These are phyloP conservation scores for Platanthera zijinensis DNA, from an alignment of 106 monocot species.

Conservation along the genomic window DNA sequence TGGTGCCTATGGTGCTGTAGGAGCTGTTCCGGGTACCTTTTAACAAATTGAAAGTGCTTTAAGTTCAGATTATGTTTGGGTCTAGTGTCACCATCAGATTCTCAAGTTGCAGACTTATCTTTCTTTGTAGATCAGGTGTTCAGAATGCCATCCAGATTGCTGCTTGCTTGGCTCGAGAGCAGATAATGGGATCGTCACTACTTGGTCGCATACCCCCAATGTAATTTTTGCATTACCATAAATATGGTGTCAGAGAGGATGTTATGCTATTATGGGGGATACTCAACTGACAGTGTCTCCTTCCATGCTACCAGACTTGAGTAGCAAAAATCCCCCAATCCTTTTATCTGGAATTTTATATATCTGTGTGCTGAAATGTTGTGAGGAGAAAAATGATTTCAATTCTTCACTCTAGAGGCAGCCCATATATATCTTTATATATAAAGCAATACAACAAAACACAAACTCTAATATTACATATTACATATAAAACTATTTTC, in stretches of 20 bases:
- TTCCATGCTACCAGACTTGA: not conserved
- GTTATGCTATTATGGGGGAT: not conserved
- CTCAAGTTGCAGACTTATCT: constrained; percentile 7
- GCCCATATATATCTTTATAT: no score
- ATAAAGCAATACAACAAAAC: no score
- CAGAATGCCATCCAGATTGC: constrained; percentile 88
- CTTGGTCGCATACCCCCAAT: constrained; percentile 96
- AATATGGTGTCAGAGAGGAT: not conserved
- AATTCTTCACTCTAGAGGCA: no score
- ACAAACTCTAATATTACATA: no score
- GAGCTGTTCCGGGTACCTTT: constrained; percentile 74
- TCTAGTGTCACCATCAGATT: not conserved
- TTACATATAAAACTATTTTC: no score
- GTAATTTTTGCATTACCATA: constrained; percentile 39
- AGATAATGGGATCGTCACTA: constrained; percentile 51
- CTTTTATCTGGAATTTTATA: not conserved
- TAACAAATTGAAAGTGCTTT: constrained; percentile 8
- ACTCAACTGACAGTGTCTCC: not conserved
- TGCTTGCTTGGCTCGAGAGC: constrained; percentile 60
- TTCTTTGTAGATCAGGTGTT: constrained; percentile 67
- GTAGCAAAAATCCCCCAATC: not conserved
- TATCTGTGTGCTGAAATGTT: not conserved
- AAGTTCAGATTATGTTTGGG: not conserved
- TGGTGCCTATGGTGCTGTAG: constrained; percentile 89
- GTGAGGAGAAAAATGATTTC: no score